Percentiles rank a stretch among this genome's conserved stretches.
phyloP scores from a whole-genome alignment of 306 rosid species.

The Carpinus fangiana region DNA sequence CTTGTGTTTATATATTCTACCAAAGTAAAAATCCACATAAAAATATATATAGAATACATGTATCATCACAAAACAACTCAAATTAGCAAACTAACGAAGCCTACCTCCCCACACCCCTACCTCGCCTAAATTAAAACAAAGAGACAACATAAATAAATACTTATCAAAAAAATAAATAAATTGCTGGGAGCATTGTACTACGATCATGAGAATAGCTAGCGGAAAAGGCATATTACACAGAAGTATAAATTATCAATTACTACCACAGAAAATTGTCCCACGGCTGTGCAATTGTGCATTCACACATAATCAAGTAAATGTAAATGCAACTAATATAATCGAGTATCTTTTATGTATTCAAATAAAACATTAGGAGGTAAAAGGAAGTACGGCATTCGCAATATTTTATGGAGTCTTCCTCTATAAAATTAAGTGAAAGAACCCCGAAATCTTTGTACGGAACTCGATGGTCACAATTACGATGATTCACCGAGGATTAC shows the following conservation, averaged over 20 bases:
- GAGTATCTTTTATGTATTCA: background rate
- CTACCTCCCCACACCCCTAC: background rate
- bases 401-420: constrained; percentile 9
- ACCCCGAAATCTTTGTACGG: background rate
- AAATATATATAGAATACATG: too few relatives aligned
- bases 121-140: background rate
- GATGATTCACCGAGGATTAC: background rate
- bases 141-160: background rate
- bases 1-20: background rate
- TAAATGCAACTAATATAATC: background rate
- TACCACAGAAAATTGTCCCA: background rate
- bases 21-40: too few relatives aligned
- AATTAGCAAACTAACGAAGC: too few relatives aligned
- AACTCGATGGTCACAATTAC: background rate
- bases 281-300: background rate
- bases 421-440: background rate
- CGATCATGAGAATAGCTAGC: background rate
- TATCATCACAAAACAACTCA: too few relatives aligned
- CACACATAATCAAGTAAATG: background rate
- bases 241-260: background rate
- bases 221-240: background rate
- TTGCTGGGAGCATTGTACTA: background rate
- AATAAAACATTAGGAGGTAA: background rate
- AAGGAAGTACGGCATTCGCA: background rate
- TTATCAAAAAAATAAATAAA: background rate